Evolutionary conservation across 1,139 yeast genomes (phyloP), one percentile per base, ranked within the genome.

Genomic region (Lizanozyma gosingica): DNA sequence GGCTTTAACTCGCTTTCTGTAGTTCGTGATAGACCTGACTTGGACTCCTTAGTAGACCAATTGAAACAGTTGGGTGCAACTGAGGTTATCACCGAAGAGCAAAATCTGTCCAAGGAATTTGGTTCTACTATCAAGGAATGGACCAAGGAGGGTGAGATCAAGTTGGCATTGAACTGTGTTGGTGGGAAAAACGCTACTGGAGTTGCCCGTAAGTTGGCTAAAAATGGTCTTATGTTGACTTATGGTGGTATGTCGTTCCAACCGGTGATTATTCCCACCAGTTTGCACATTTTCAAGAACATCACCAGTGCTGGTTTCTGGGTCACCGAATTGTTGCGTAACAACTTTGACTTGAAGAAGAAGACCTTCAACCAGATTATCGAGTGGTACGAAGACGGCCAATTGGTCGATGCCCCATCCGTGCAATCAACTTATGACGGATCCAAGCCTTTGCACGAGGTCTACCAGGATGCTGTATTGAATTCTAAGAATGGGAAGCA

Each of bases 171-270:
- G 48, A 92, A 94, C 62, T 86, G 96, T 54, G 94, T 92, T 37
- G 97, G 98, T 40, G 98, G 98, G 27, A 75, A 83, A 48, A 81
- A 87, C 34, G 76, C 88, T 35, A 72, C 95, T 1, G 80, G 82
- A 36, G 69, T 92, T 50, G 92, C 95, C 6, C 74, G 96, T 49
- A 88, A 88, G 56, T 71, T 92, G 47, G 78, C 76, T 40, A 56
- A 63, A 16, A 72, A 77, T 46, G 80, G 79, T 2, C 71, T 83
- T 47, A 70, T 92, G 71, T 78, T 85, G 52, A 88, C 98, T 1
- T 92, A 92, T 57, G 99, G 99, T 22, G 98, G 96, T 39, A 92
- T 92, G 98, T 86, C 97, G 4, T 80, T 81, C 69, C 92, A 87
- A 63, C 98, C 98, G 2, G 94, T 94, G 18, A 75, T 78, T 15